Evolutionary conservation across 768 basidiomycete species (phyloP).

Genomic region (Cystoderma amianthinum): DNA sequence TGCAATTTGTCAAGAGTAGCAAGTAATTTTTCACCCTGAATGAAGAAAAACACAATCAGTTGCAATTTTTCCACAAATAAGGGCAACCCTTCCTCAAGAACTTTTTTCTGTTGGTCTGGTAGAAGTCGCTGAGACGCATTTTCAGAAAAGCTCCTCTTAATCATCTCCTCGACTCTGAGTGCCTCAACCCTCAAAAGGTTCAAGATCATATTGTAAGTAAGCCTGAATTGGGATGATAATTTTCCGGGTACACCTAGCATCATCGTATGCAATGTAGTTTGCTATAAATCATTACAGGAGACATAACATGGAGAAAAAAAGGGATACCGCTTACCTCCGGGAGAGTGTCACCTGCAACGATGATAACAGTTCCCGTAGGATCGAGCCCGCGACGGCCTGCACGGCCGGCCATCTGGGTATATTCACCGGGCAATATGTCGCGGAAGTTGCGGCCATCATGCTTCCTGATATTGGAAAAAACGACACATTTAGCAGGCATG

Average conservation of each 20-base stretch:
- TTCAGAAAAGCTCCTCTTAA: constrained; percentile 97
- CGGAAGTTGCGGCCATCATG: constrained; percentile 93
- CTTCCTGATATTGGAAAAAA: constrained; percentile 91
- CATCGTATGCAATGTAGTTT: constrained; percentile 73
- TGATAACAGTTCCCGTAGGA: constrained; percentile 91
- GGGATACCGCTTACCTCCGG: constrained; percentile 91
- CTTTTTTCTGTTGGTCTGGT: constrained; percentile 89
- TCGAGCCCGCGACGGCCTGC: constrained; percentile 96
- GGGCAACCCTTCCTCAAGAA: too few species aligned
- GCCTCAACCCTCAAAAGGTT: constrained; percentile 96
- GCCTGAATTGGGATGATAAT: constrained; percentile 90
- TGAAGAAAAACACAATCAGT: constrained; percentile 5
- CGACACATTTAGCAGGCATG: constrained; percentile 97
- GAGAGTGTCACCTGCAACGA: constrained; percentile 74
- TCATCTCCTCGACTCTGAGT: constrained; percentile 97
- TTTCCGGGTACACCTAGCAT: constrained; percentile 92
- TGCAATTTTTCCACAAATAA: constrained; percentile 5
- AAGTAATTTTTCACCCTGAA: constrained; percentile 67
- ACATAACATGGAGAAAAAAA: too few species aligned
- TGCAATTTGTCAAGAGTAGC: constrained; percentile 49
- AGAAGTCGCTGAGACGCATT: constrained; percentile 89
- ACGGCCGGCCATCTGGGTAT: constrained; percentile 99
- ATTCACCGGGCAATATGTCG: constrained; percentile 85
- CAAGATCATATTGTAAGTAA: constrained; percentile 99
- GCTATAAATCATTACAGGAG: too few species aligned